Base-by-base conservation (phyloP, 1,284 basidiomycete species). In the Ceratobasidium papillatum region DNA sequence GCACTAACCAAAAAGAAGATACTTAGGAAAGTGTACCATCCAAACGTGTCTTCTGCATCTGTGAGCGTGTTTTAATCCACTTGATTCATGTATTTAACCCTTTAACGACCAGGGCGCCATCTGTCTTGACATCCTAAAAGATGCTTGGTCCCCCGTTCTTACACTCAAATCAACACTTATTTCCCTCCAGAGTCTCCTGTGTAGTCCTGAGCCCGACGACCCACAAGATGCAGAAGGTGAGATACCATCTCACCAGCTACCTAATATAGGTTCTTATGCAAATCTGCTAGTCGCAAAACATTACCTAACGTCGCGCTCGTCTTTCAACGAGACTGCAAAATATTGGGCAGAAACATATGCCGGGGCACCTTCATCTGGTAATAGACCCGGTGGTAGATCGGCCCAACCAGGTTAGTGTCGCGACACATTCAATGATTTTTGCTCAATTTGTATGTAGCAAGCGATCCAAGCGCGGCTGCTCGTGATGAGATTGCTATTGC, bases 161-260 rank as follows among this genome's bases (percentile, higher is more conserved):
- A 99, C 98, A 0, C 91, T 99, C 81, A 98, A 98, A 81, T 96
- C 95, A 34, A 99, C 96, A 0, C 86, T 99, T 80, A 96, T 99
- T 82, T 98, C 96, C 0, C 88, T 99, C 19, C 98, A 98, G 81
- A 95, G 93, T 34, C 87, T 99, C 12, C 86, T 99, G n/a, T 98
- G 96, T 84, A 94, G 93, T 2, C 98, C 97, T 0, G 96, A 98
- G 81, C 98, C 97, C 14, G 94, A 93, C 78, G 98, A 99, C 81
- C 98, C 97, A 0, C 97, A 99, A 84, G 98, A 99, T 80, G 97
- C 98, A 0, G 96, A 99, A 84, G 86, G 84, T 84, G 69, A 27
- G 79, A 27, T 27, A 25, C 9, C 62, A 72, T 25, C 25, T 30
- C 25, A 76, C 77, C 25, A 74, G 19, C 38, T 19, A n/a, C 25